phyloP scores from a whole-genome alignment of 2,329 filamentous ascomycete species.

The Ilyonectria destructans region DNA sequence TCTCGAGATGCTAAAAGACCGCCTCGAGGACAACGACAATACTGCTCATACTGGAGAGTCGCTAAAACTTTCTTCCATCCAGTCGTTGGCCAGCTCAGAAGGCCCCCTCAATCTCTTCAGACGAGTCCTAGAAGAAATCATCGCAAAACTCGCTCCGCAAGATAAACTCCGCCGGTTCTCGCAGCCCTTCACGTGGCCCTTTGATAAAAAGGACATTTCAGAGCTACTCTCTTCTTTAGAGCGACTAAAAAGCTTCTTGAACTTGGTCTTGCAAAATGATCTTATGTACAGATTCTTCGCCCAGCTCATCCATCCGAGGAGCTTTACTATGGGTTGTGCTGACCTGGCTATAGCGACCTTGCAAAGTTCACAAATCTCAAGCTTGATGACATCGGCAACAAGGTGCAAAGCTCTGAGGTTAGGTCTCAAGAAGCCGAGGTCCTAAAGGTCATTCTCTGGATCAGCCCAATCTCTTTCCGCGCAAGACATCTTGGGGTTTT shows the following conservation, averaged over 20 bases:
- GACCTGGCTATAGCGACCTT: no score
- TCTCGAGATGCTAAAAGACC: conserved; percentile 30
- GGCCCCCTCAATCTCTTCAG: conserved; percentile 3
- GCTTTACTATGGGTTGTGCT: no score
- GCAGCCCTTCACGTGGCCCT: conserved; percentile 7
- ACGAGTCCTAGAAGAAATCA: not conserved
- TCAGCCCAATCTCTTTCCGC: not conserved
- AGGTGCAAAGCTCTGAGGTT: no score
- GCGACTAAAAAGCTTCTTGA: no score
- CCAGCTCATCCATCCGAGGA: no score
- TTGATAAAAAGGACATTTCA: conserved; percentile 5
- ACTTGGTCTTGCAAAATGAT: no score
- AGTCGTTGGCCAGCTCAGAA: not conserved
- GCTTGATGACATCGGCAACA: no score
- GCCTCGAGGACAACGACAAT: conserved; percentile 17
- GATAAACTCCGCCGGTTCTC: not conserved
- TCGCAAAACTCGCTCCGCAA: conserved; percentile 11
- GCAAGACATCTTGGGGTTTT: not conserved
- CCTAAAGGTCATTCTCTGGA: not conserved
- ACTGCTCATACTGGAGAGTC: not conserved
- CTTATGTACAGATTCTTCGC: no score
- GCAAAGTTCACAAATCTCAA: no score
- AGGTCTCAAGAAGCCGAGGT: conserved; percentile 1
- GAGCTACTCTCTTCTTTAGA: conserved; percentile 6
- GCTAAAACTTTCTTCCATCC: not conserved